Conservation (phyloP, 805 yeast species). For the Candida anglica region DNA sequence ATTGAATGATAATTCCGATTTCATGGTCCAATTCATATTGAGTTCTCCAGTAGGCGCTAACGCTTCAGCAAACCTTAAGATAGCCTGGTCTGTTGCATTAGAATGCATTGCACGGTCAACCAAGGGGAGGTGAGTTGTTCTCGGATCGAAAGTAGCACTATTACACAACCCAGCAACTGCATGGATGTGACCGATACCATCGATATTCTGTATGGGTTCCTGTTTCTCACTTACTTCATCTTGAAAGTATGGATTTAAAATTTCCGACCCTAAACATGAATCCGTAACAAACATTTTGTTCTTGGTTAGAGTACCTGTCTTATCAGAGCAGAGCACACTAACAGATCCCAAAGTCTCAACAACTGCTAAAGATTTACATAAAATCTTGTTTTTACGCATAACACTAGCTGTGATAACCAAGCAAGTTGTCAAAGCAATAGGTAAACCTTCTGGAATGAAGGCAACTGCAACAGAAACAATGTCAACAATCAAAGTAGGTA, state of each 20-base stretch:
- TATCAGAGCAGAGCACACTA: conserved; percentile 41
- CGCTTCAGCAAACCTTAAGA: conserved; percentile 31
- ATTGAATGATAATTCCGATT: conserved; percentile 36
- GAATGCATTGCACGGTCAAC: conserved; percentile 27
- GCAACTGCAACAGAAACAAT: conserved; percentile 45
- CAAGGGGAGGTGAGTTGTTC: conserved; percentile 3
- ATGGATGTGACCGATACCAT: conserved; percentile 8
- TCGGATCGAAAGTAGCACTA: conserved; percentile 21
- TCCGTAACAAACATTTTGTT: conserved; percentile 44
- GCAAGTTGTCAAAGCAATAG: conserved; percentile 48
- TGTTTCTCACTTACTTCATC: conserved; percentile 12
- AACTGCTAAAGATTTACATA: conserved; percentile 43
- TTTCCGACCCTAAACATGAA: conserved; percentile 11
- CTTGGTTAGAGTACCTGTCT: conserved; percentile 47
- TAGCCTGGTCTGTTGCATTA: conserved; percentile 47
- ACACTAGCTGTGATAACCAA: conserved; percentile 44
- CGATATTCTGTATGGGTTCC: conserved; percentile 8
- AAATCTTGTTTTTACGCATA: conserved; percentile 42
- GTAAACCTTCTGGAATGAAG: conserved; percentile 51
- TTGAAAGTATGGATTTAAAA: conserved; percentile 4
- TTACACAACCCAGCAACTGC: conserved; percentile 32
- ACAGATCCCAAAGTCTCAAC: conserved; percentile 59
- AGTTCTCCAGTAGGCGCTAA: conserved; percentile 9
- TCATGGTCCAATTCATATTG: conserved; percentile 16
- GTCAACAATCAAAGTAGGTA: conserved; percentile 38